Evolutionary conservation across 164 flowering plant genomes (phyloP).

Genomic region (Vitis labrusca): DNA sequence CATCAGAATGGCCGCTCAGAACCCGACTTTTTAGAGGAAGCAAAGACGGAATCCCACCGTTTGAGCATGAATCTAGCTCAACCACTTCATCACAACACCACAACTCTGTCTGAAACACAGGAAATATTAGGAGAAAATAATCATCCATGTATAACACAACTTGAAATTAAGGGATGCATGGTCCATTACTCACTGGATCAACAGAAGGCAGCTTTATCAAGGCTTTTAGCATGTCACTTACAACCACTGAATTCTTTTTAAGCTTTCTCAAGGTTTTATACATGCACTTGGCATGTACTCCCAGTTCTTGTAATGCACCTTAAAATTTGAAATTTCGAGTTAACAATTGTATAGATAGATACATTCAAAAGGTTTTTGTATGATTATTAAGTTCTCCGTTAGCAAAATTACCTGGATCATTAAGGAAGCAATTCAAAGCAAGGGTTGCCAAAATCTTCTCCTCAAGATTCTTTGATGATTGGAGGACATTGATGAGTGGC

Average conservation of each 20-base stretch:
- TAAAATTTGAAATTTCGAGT: conserved; percentile 4
- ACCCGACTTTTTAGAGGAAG: conserved; percentile 45
- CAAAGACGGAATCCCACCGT: conserved; percentile 62
- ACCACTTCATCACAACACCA: conserved; percentile 57
- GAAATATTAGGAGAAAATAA: not conserved
- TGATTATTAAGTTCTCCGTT: not conserved
- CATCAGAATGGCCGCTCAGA: conserved; percentile 75
- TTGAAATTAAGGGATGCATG: not conserved
- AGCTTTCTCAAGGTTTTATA: conserved; percentile 66
- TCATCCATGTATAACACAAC: too few species aligned
- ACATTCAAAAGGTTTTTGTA: not conserved
- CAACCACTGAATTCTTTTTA: conserved; percentile 44
- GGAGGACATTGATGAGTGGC: conserved; percentile 60
- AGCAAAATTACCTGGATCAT: conserved; percentile 45
- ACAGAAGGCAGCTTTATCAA: conserved; percentile 67
- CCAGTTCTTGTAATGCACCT: conserved; percentile 65
- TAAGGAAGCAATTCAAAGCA: conserved; percentile 57
- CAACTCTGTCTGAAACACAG: conserved; percentile 48
- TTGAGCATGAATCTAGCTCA: conserved; percentile 49
- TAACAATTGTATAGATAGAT: not conserved
- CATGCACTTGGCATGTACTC: conserved; percentile 58
- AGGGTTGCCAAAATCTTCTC: conserved; percentile 68
- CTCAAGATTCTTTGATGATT: conserved; percentile 63
- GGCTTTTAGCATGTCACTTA: conserved; percentile 50
- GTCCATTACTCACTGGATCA: conserved; percentile 51